A percentile compares a stretch with the other conserved stretches of the same genome.
Evolutionary conservation across 352 stramenopile species (phyloP).

Genomic region (Globisporangium canariense): DNA sequence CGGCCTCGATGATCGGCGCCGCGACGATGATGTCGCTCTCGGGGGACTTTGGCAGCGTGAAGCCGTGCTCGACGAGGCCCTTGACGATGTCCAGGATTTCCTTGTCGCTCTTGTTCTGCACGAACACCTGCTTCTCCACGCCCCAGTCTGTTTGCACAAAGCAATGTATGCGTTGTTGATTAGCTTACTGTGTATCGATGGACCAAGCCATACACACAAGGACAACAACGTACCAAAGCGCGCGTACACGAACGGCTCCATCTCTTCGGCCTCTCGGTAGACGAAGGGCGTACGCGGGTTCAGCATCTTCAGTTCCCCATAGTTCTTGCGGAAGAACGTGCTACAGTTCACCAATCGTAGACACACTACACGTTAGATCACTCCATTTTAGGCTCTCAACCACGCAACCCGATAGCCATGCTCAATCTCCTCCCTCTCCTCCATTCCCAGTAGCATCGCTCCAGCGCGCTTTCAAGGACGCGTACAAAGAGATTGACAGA

Average conservation of each 20-base stretch:
- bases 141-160: conserved; percentile 55
- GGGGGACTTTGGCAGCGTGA: conserved; percentile 76
- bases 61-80: conserved; percentile 69
- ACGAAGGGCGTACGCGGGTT: conserved; percentile 82
- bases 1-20: conserved; percentile 70
- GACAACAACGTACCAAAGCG: conserved; percentile 49
- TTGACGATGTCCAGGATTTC: conserved; percentile 77
- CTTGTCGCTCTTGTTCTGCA: conserved; percentile 81
- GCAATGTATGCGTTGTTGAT: not conserved
- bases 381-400: not conserved
- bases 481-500: not conserved
- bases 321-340: conserved; percentile 86
- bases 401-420: not conserved
- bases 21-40: conserved; percentile 79
- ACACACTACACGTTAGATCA: conserved; percentile 13
- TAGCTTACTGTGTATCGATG: not conserved
- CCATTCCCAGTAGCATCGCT: not conserved
- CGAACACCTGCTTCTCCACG: conserved; percentile 78
- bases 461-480: not conserved
- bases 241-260: conserved; percentile 87
- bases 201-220: not conserved
- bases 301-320: conserved; percentile 86
- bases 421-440: not conserved
- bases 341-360: conserved; percentile 25
- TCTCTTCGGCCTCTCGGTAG: conserved; percentile 85